Evolutionary conservation across 2,329 filamentous ascomycete genomes (phyloP).

Genomic region (Plectosphaerella cucumerina): DNA sequence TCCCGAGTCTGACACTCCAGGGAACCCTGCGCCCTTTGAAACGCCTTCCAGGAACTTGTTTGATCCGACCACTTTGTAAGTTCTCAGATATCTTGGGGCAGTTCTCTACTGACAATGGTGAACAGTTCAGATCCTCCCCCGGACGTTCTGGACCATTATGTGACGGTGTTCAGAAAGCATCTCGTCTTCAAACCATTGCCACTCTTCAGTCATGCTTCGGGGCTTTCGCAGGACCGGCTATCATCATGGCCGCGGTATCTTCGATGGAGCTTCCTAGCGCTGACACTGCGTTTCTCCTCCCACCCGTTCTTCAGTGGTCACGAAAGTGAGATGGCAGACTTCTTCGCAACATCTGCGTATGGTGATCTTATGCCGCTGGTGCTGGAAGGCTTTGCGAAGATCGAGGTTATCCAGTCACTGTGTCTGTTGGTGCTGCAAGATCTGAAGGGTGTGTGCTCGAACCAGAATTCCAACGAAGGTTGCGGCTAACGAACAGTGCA

Average conservation of each 20-base stretch:
- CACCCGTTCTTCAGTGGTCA: not conserved
- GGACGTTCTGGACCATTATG: not conserved
- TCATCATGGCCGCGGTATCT: not conserved
- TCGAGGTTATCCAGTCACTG: not conserved
- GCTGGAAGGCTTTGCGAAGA: not conserved
- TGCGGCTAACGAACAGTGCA: not conserved
- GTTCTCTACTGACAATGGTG: not conserved
- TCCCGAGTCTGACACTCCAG: no score
- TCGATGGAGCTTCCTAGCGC: not conserved
- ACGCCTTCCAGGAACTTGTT: no score
- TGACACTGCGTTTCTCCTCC: not conserved
- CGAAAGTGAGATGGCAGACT: not conserved
- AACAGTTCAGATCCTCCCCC: not conserved
- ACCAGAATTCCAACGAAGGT: no score
- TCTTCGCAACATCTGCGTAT: not conserved
- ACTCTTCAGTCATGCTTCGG: not conserved
- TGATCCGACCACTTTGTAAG: not conserved
- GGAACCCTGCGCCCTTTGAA: no score
- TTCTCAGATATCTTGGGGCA: not conserved
- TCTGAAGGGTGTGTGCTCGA: not conserved
- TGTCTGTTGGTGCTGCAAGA: not conserved
- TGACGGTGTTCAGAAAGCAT: not conserved
- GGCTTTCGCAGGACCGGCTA: not conserved
- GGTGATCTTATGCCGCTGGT: not conserved
- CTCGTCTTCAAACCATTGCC: not conserved